Base-by-base conservation (phyloP, 768 basidiomycete species). In the Calocybe indica region DNA sequence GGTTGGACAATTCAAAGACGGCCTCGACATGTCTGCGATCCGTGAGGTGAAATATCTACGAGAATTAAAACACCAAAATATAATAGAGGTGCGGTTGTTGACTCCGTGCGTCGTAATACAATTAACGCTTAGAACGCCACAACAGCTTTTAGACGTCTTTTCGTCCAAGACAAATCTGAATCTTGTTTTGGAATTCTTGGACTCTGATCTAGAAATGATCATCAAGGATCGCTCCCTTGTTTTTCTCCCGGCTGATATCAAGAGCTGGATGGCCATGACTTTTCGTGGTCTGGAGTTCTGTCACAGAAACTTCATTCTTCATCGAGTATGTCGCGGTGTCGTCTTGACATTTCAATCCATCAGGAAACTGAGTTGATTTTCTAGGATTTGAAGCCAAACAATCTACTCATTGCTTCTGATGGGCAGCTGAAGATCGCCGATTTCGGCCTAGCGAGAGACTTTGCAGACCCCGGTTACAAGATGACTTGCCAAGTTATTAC, bases 401-500 rank as follows among this genome's bases (percentile, higher is more conserved):
- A 99, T 68, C 76, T 99, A 70, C 83, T 99, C 59, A 88, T 99
- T 51, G 81, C 92, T 0, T 79, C 88, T 0, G 80, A 91, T 44
- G 96, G 96, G 0, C 83, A 89, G 45, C 83, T 98, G 54, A 99
- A 99, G 69, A 79, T 99, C 40, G 96, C 96, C 9, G 96, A 99
- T 80, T 99, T 99, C 64, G 96, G 96, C 77, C 79, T 99, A 6
- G 96, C 96, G 22, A 73, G 96, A 48, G 96, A 99, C 69, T 95
- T 88, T 64, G 91, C 88, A 11, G 96, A 98, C 58, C 92, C 94
- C 22, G 88, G 86, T 3, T 85, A 86, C 60, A 92, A 92, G 66
- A 98, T 99, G 96, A 97, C 96, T 0, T 90, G 86, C 58, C 93
- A 97, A 61, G 95, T 99, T 52, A 97, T 99, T 67, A 99, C 96